Evolutionary conservation across 257 asterid genomes (phyloP).

Genomic region (Cinchona pubescens): DNA sequence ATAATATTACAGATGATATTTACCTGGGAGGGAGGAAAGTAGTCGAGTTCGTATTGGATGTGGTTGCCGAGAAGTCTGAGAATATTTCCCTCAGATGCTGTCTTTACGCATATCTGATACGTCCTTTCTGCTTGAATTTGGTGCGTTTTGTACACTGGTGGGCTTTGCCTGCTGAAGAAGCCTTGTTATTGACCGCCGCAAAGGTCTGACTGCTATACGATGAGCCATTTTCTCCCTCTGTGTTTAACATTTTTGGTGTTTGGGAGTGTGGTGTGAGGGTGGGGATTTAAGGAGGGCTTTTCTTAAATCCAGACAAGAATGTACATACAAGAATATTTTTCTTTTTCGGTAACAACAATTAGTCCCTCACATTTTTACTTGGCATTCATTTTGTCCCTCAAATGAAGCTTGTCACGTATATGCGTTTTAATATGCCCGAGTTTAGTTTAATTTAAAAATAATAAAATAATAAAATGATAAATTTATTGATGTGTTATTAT

Average conservation of each 20-base stretch:
- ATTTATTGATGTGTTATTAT: too few relatives aligned
- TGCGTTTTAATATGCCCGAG: too few relatives aligned
- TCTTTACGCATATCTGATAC: conserved; percentile 64
- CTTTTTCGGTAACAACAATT: too few relatives aligned
- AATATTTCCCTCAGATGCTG: conserved; percentile 72
- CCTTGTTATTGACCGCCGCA: conserved; percentile 14
- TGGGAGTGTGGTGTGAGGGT: background rate
- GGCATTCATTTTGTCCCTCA: too few relatives aligned
- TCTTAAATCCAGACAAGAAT: too few relatives aligned
- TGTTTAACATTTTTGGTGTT: background rate
- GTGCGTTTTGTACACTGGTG: background rate
- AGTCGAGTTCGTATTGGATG: conserved; percentile 67
- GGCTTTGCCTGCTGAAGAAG: conserved; percentile 15
- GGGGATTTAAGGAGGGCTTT: conserved; percentile 24
- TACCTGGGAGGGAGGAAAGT: conserved; percentile 60
- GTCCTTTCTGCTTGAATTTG: conserved; percentile 39
- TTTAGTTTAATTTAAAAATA: too few relatives aligned
- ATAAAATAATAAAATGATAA: too few relatives aligned
- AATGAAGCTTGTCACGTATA: too few relatives aligned
- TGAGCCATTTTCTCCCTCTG: conserved; percentile 17
- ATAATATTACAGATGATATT: background rate
- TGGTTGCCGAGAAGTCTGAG: conserved; percentile 75
- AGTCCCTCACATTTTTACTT: too few relatives aligned
- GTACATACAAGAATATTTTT: too few relatives aligned
- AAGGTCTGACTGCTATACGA: conserved; percentile 24